phyloP scores from a whole-genome alignment of 768 basidiomycete genomes.

The Austroboletus eburneus region DNA sequence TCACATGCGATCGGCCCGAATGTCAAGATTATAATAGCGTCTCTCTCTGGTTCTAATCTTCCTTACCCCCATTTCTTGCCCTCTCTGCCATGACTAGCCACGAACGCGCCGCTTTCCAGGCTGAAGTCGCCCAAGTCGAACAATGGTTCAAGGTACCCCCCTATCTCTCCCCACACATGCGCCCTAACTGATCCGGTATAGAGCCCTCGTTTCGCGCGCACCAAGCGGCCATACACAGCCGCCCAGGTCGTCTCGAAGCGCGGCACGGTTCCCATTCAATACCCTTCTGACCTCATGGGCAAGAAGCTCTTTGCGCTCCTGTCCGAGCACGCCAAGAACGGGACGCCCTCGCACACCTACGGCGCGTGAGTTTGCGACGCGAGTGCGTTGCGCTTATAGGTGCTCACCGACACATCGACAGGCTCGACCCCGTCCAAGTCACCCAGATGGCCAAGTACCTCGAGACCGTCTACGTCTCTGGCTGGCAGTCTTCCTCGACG shows the following conservation, averaged over 20 bases:
- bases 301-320: conserved; percentile 85
- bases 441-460: conserved; percentile 99
- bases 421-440: conserved; percentile 95
- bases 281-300: conserved; percentile 79
- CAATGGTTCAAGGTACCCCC: conserved; percentile 84
- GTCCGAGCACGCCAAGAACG: conserved; percentile 67
- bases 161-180: conserved; percentile 1
- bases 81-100: conserved; percentile 45
- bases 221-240: conserved; percentile 90
- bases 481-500: conserved; percentile 92
- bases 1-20: conserved; percentile 18
- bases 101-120: conserved; percentile 67
- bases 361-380: conserved; percentile 75
- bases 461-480: conserved; percentile 98
- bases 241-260: conserved; percentile 92
- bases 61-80: not conserved
- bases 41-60: too few species aligned
- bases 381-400: too few species aligned
- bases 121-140: conserved; percentile 83
- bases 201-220: conserved; percentile 82
- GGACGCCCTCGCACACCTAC: conserved; percentile 91
- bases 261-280: conserved; percentile 79
- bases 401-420: too few species aligned
- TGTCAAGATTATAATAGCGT: too few species aligned
- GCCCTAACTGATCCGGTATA: conserved; percentile 28